Conservation (phyloP, 345 rosid species). For the Pugionium dolabratum region DNA sequence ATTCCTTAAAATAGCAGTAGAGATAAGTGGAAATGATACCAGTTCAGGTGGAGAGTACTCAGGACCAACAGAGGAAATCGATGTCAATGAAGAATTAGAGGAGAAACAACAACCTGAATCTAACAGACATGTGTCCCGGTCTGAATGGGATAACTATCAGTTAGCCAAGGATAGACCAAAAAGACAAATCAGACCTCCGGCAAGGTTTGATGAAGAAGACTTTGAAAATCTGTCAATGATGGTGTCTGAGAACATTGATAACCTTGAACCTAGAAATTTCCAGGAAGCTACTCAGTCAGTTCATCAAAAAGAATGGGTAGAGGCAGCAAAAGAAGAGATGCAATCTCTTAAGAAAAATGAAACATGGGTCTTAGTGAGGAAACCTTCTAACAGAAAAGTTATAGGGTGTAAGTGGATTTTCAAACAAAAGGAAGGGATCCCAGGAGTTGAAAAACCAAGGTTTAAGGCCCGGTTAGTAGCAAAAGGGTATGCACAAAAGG, state of each 20-base stretch:
- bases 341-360: background rate
- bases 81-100: no score
- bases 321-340: background rate
- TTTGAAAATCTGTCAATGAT: no score
- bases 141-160: no score
- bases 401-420: background rate
- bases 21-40: background rate
- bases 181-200: no score
- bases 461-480: background rate
- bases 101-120: no score
- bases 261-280: background rate
- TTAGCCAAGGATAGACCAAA: no score
- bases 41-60: no score
- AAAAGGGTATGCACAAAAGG: background rate
- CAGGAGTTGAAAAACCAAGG: background rate
- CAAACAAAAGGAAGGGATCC: background rate
- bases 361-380: background rate
- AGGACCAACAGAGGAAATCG: no score
- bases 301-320: background rate
- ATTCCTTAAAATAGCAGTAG: background rate
- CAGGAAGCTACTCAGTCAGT: background rate
- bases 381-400: background rate
- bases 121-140: no score
- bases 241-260: background rate
- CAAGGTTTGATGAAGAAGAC: no score